Evolutionary conservation across 345 rosid genomes (phyloP).

Genomic region (Sisymbrium irio): DNA sequence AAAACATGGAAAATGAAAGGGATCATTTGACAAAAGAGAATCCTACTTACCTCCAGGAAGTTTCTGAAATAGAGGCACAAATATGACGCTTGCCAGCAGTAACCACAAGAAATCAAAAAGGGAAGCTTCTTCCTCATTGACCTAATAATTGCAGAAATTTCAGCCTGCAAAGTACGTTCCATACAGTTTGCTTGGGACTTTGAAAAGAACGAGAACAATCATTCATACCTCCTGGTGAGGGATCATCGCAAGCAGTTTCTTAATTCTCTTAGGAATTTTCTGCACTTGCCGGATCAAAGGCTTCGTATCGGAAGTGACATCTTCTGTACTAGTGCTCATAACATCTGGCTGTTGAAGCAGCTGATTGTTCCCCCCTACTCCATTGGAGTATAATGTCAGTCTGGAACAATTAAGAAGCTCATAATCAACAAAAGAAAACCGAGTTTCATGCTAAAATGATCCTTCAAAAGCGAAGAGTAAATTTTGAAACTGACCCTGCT

Average conservation of each 20-base stretch:
- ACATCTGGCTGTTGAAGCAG: conserved; percentile 73
- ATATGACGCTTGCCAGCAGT: conserved; percentile 94
- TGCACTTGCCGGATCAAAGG: conserved; percentile 61
- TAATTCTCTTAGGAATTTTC: conserved; percentile 66
- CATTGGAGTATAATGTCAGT: conserved; percentile 65
- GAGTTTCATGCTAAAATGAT: not conserved
- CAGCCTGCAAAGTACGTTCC: conserved; percentile 7
- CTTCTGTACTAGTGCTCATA: conserved; percentile 62
- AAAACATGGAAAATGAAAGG: not conserved
- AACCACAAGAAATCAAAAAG: conserved; percentile 84
- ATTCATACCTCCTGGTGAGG: conserved; percentile 80
- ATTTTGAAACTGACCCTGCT: conserved; percentile 62
- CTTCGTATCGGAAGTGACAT: conserved; percentile 64
- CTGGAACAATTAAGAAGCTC: conserved; percentile 39
- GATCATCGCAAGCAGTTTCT: conserved; percentile 65
- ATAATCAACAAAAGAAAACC: not conserved
- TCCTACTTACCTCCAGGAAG: conserved; percentile 85
- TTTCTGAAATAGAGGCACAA: conserved; percentile 97
- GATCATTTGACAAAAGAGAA: not conserved
- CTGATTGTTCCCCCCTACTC: conserved; percentile 59
- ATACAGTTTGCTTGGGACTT: conserved; percentile 1
- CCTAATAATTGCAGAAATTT: conserved; percentile 39
- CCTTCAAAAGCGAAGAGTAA: conserved; percentile 17
- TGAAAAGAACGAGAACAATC: conserved; percentile 12
- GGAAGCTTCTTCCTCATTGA: conserved; percentile 97